A percentile compares a stretch with the other conserved stretches of the same genome.
phyloP scores from a whole-genome alignment of 2,329 filamentous ascomycete species.

The Microdochium nivale region DNA sequence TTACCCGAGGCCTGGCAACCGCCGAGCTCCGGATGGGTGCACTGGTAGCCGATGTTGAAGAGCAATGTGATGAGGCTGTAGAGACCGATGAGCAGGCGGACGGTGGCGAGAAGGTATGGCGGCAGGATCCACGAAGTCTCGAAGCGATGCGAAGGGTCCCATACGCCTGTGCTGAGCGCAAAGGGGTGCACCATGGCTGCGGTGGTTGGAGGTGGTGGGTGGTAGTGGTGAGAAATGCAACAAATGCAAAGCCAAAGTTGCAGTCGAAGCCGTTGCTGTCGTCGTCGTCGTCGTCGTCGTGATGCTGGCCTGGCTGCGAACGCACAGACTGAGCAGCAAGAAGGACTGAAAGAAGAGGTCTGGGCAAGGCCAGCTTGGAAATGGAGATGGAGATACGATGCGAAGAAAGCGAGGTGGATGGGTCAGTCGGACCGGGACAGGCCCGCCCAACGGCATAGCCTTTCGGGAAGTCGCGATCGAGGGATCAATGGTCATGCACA shows the following conservation, averaged over 20 bases:
- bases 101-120: constrained; percentile 50
- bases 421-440: too few species aligned
- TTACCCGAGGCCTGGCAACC: constrained; percentile 37
- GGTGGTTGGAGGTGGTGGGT: not conserved
- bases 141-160: constrained; percentile 56
- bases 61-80: constrained; percentile 66
- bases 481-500: too few species aligned
- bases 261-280: not conserved
- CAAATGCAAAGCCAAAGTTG: not conserved
- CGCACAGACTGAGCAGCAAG: too few species aligned
- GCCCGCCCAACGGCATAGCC: too few species aligned
- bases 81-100: constrained; percentile 46
- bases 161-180: constrained; percentile 19
- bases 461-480: too few species aligned
- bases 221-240: too few species aligned
- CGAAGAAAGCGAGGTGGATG: too few species aligned
- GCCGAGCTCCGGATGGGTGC: constrained; percentile 35
- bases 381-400: too few species aligned
- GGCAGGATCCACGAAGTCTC: constrained; percentile 76
- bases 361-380: too few species aligned
- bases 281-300: not conserved
- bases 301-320: too few species aligned
- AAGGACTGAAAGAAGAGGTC: too few species aligned
- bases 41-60: constrained; percentile 59
- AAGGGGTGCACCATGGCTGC: constrained; percentile 5